Percentiles rank a stretch among this genome's conserved stretches.
These are phyloP conservation scores for Colletotrichum gigasporum DNA, from an alignment of 2,329 filamentous ascomycete species.

Conservation along the genomic window DNA sequence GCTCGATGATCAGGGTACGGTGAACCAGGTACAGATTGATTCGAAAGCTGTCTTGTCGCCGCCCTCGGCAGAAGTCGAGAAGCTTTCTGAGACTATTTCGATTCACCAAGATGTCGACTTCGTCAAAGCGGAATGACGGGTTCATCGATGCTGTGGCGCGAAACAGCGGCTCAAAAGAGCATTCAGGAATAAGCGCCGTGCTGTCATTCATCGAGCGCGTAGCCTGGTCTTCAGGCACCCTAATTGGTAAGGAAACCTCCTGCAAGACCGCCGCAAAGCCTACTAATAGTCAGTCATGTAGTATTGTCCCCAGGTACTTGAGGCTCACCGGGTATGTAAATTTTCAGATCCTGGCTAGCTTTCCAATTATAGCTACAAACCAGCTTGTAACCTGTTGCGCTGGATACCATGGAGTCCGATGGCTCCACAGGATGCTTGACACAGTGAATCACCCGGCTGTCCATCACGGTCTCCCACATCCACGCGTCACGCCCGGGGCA, in stretches of 20 bases:
- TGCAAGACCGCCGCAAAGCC: neutral
- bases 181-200: neutral
- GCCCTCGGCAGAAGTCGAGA: neutral
- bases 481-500: too few species aligned
- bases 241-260: neutral
- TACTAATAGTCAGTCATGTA: neutral
- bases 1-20: constrained; percentile 2
- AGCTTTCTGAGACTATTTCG: constrained; percentile 12
- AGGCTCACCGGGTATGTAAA: too few species aligned
- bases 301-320: neutral
- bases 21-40: neutral
- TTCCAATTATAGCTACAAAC: neutral
- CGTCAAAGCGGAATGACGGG: neutral
- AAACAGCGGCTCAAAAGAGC: neutral
- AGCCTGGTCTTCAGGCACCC: too few species aligned
- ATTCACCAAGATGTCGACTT: neutral
- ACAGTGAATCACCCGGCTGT: neutral
- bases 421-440: neutral
- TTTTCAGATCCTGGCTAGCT: too few species aligned
- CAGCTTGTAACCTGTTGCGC: neutral
- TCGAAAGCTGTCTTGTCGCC: neutral
- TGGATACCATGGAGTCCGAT: neutral
- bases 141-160: neutral
- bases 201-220: too few species aligned
- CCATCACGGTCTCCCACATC: neutral